Evolutionary conservation across 768 basidiomycete species (phyloP).

Genomic region (Holtermannia corniformis): DNA sequence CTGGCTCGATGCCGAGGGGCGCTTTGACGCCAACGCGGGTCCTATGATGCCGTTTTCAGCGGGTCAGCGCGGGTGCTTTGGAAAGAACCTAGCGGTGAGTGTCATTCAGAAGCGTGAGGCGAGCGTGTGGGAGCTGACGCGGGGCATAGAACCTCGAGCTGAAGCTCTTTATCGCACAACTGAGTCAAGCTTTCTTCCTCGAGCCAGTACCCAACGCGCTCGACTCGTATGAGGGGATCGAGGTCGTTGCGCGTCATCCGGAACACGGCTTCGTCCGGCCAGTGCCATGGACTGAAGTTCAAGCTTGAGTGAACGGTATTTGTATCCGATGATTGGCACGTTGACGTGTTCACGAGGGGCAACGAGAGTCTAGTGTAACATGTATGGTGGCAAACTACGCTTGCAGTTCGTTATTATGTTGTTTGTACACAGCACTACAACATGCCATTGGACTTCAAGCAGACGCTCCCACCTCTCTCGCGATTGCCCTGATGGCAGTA

Average conservation of each 20-base stretch:
- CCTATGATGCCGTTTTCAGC: slow-evolving; percentile 29
- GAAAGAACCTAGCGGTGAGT: slow-evolving; percentile 33
- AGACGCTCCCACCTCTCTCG: too few relatives aligned
- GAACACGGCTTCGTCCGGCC: slow-evolving; percentile 20
- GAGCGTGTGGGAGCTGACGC: slow-evolving; percentile 1
- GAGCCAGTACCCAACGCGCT: slow-evolving; percentile 17
- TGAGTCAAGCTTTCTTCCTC: slow-evolving; percentile 34
- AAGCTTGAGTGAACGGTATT: too few relatives aligned
- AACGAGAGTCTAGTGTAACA: too few relatives aligned
- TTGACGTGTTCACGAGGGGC: too few relatives aligned
- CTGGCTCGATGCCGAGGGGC: slow-evolving; percentile 17
- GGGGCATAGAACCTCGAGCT: slow-evolving; percentile 25
- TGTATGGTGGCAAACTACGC: too few relatives aligned
- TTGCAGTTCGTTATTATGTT: too few relatives aligned
- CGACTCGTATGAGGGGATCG: slow-evolving; percentile 13
- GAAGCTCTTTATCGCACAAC: slow-evolving; percentile 24
- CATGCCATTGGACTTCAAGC: too few relatives aligned
- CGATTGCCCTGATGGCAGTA: too few relatives aligned
- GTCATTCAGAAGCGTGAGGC: slow-evolving; percentile 27
- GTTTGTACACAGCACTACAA: too few relatives aligned
- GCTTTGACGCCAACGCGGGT: slow-evolving; percentile 10
- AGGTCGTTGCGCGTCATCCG: slow-evolving; percentile 27
- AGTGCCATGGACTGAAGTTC: slow-evolving; percentile 11
- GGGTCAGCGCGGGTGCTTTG: slow-evolving; percentile 35
- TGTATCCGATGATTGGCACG: too few relatives aligned